Percentiles rank a stretch among this genome's conserved stretches.
phyloP scores from a whole-genome alignment of 2,329 filamentous ascomycete genomes.

The Lecanosticta acicola region DNA sequence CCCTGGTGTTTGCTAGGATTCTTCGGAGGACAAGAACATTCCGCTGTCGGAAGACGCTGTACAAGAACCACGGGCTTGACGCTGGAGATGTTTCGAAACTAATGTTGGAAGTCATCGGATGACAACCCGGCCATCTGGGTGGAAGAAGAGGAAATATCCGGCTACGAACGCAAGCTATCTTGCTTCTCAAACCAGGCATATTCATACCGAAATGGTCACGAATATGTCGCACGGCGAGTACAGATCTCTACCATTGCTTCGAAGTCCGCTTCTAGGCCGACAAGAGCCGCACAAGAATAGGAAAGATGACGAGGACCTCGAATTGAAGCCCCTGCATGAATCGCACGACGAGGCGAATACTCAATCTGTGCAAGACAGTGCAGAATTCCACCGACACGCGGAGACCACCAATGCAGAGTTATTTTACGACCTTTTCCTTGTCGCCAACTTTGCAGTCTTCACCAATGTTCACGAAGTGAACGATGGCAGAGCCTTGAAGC shows the following conservation, averaged over 20 bases:
- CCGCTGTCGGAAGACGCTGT: too few species aligned
- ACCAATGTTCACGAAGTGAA: slow-evolving; percentile 52
- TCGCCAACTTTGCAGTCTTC: slow-evolving; percentile 62
- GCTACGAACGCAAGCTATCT: too few species aligned
- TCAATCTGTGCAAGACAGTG: background rate
- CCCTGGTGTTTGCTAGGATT: too few species aligned
- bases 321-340: background rate
- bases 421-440: slow-evolving; percentile 57
- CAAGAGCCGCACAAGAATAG: background rate
- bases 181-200: too few species aligned
- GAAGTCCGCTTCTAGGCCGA: background rate
- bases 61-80: too few species aligned
- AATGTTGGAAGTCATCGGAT: too few species aligned
- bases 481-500: slow-evolving; percentile 36
- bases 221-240: background rate
- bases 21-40: too few species aligned
- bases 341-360: background rate
- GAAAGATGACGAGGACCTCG: background rate
- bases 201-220: too few species aligned
- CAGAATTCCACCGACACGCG: background rate
- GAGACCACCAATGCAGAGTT: slow-evolving; percentile 40
- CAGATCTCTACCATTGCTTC: background rate
- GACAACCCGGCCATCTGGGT: too few species aligned
- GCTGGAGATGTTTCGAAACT: too few species aligned
- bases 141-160: too few species aligned